Evolutionary conservation across 352 stramenopile species (phyloP).

Genomic region (Pythium scleroteichum): DNA sequence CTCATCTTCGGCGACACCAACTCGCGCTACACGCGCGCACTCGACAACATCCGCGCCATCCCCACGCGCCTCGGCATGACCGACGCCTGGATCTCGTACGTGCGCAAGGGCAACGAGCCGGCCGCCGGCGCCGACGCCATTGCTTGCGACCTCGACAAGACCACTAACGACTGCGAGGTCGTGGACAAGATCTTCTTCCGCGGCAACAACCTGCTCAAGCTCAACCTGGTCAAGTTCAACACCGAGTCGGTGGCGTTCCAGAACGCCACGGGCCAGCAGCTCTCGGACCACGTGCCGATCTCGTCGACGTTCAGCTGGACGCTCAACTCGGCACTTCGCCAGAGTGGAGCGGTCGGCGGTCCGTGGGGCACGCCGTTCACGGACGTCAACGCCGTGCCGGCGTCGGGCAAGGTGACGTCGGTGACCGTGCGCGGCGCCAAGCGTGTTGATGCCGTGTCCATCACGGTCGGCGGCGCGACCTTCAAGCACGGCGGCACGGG

Average conservation of each 20-base stretch:
- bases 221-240: slow-evolving; percentile 43
- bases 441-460: slow-evolving; percentile 42
- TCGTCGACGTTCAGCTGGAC: slow-evolving; percentile 41
- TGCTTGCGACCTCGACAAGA: slow-evolving; percentile 34
- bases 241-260: slow-evolving; percentile 48
- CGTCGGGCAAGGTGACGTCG: slow-evolving; percentile 31
- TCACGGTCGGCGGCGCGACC: slow-evolving; percentile 24
- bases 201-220: slow-evolving; percentile 31
- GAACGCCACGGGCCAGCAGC: slow-evolving; percentile 30
- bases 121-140: slow-evolving; percentile 38
- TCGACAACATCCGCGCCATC: slow-evolving; percentile 43
- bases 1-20: slow-evolving; percentile 58
- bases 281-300: slow-evolving; percentile 55
- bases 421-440: slow-evolving; percentile 31
- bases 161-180: slow-evolving; percentile 48
- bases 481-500: slow-evolving; percentile 41
- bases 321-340: slow-evolving; percentile 26
- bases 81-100: slow-evolving; percentile 48
- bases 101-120: slow-evolving; percentile 36
- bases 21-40: slow-evolving; percentile 47
- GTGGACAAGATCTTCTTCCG: slow-evolving; percentile 69
- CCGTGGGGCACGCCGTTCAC: slow-evolving; percentile 43
- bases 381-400: slow-evolving; percentile 27
- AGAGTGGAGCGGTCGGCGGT: slow-evolving; percentile 38
- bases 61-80: slow-evolving; percentile 31